Base-by-base conservation (phyloP, 176 grass and related monocot genomes). In the Eragrostis curvula region DNA sequence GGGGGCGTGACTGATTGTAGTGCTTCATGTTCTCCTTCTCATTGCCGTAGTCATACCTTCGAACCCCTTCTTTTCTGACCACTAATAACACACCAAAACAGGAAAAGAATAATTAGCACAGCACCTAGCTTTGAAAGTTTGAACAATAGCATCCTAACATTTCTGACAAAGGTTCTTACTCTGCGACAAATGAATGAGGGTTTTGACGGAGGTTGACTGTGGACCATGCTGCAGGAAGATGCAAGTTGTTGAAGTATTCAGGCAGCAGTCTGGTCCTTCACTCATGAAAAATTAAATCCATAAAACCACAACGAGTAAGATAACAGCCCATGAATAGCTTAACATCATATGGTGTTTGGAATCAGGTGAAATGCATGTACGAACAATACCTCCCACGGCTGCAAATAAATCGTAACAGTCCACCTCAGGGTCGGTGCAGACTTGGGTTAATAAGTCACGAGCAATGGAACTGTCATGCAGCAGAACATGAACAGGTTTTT, bases 221-320 rank as follows among this genome's bases (percentile, higher is more conserved):
- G 79, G 79, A 64, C 74, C 86, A 23, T 92, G 86, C 83, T 86
- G 21, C 29, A 92, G 73, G 75, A 85, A 92, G 39, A 45, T 50
- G 51, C 83, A 77, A 14, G 79, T 50, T 18, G 73, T 61, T 18
- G 86, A 70, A 70, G 68, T n/a, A 79, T 88, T 88, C 43, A 92
- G 86, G 68, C 90, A 88, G 70, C 90, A 92, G 53, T 92, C 83
- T 29, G 78, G 53, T 39, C 90, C 90, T 92, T 82, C 36, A 48
- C 46, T n/a, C 46, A 51, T 53, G 16, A 36, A 67, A 53, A 49
- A 53, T 72, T 65, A 49, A 63, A 44, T 80, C 43, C 18, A 81
- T 36, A 2, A 14, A 64, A 75, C 30, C 18, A 15, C 30, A 70
- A 61, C 81, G 47, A 42, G 30, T 85, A 81, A 30, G 77, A 62